phyloP scores from a whole-genome alignment of 2,329 filamentous ascomycete genomes.

The Dothiorella sarmentorum region DNA sequence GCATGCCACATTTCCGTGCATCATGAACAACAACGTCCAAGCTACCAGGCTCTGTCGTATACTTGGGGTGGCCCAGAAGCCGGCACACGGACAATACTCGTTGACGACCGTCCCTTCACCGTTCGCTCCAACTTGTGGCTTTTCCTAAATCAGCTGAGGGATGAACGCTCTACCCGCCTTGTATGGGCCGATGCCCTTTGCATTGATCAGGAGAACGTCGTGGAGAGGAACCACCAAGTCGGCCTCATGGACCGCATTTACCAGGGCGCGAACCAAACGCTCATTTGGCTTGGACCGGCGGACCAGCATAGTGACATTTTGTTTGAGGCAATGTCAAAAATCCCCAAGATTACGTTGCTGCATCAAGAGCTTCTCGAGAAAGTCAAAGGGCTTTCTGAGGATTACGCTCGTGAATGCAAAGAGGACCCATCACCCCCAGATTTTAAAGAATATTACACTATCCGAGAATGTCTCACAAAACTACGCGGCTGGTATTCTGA shows the following conservation, averaged over 20 bases:
- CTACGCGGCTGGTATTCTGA: no score
- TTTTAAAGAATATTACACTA: no score
- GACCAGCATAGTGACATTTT: not conserved
- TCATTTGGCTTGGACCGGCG: not conserved
- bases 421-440: no score
- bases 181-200: not conserved
- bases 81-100: not conserved
- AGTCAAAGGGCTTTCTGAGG: no score
- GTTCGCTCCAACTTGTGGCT: not conserved
- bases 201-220: not conserved
- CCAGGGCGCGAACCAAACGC: not conserved
- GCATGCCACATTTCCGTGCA: not conserved
- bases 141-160: not conserved
- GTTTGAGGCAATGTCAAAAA: not conserved
- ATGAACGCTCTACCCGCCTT: accelerated
- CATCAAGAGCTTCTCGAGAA: no score
- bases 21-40: not conserved
- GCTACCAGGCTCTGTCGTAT: not conserved
- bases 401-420: no score
- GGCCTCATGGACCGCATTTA: not conserved
- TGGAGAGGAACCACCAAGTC: not conserved
- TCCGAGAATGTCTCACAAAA: no score
- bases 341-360: not conserved
- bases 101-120: not conserved
- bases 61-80: not conserved